phyloP scores from a whole-genome alignment of 2,329 filamentous ascomycete species.

The Ascochyta clinopodiicola region DNA sequence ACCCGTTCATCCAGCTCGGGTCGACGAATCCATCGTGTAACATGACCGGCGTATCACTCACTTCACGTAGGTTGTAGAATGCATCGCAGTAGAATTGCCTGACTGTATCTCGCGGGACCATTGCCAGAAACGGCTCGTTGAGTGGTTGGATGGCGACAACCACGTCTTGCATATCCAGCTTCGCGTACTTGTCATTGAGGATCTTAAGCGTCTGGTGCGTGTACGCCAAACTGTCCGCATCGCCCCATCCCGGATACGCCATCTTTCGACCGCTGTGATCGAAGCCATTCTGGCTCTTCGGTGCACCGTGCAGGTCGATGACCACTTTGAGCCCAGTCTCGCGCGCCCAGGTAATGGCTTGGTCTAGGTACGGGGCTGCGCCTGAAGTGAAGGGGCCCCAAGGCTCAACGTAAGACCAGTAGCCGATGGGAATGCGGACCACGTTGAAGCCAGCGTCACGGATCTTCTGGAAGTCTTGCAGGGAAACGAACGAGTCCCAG shows the following conservation, averaged over 20 bases:
- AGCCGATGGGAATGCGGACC: constrained; percentile 65
- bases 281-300: constrained; percentile 65
- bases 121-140: constrained; percentile 62
- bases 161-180: constrained; percentile 61
- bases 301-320: constrained; percentile 63
- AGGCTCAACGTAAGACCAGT: constrained; percentile 54
- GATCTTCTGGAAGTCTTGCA: constrained; percentile 62
- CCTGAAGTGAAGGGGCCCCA: constrained; percentile 59
- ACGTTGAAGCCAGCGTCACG: constrained; percentile 63
- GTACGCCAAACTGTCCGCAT: constrained; percentile 55
- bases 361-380: constrained; percentile 61
- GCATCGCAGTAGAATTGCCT: constrained; percentile 63
- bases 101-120: constrained; percentile 54
- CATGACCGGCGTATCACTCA: constrained; percentile 58
- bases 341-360: constrained; percentile 63
- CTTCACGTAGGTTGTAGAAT: constrained; percentile 56
- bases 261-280: constrained; percentile 65
- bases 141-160: constrained; percentile 64
- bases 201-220: constrained; percentile 63
- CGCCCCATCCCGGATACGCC: constrained; percentile 53
- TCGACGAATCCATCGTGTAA: constrained; percentile 64
- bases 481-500: constrained; percentile 60
- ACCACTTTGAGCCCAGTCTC: constrained; percentile 60
- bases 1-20: constrained; percentile 65
- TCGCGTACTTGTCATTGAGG: constrained; percentile 64